Evolutionary conservation across 1,284 basidiomycete genomes (phyloP).

Genomic region (Farysia itapuensis): DNA sequence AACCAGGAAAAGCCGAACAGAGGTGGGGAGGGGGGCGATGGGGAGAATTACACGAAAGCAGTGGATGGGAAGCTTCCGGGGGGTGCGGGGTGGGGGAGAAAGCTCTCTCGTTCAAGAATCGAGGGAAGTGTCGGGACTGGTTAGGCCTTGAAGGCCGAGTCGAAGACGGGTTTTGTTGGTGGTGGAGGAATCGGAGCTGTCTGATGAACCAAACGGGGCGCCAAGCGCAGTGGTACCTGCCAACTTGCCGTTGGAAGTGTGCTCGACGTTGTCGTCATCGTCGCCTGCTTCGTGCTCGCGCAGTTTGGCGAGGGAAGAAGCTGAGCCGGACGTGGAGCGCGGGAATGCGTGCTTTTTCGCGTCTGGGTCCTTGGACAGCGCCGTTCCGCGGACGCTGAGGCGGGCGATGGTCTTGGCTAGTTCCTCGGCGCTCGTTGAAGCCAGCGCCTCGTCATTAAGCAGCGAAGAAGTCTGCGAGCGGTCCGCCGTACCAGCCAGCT

Average conservation of each 20-base stretch:
- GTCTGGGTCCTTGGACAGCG: slow-evolving; percentile 13
- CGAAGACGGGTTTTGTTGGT: too few species aligned
- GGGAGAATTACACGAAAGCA: too few species aligned
- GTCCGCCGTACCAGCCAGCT: neutral
- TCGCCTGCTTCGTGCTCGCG: slow-evolving; percentile 7
- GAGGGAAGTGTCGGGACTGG: too few species aligned
- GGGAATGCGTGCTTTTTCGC: slow-evolving; percentile 8
- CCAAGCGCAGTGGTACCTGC: too few species aligned
- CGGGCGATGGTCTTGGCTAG: slow-evolving; percentile 45
- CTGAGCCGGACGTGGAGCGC: too few species aligned
- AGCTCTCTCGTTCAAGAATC: too few species aligned
- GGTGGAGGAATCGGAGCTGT: too few species aligned
- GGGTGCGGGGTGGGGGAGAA: too few species aligned
- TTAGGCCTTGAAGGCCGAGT: too few species aligned
- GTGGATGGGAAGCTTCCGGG: too few species aligned
- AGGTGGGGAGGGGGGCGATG: too few species aligned
- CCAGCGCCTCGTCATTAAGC: slow-evolving; percentile 2
- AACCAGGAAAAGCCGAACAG: too few species aligned
- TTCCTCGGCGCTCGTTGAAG: slow-evolving; percentile 27
- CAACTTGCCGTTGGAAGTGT: neutral
- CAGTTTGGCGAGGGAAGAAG: slow-evolving; percentile 26
- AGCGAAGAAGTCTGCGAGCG: neutral
- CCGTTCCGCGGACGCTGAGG: slow-evolving; percentile 43
- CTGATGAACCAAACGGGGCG: neutral
- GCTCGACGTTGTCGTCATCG: neutral